phyloP scores from a whole-genome alignment of 176 grass and related monocot species.

The Bonia amplexicaulis region DNA sequence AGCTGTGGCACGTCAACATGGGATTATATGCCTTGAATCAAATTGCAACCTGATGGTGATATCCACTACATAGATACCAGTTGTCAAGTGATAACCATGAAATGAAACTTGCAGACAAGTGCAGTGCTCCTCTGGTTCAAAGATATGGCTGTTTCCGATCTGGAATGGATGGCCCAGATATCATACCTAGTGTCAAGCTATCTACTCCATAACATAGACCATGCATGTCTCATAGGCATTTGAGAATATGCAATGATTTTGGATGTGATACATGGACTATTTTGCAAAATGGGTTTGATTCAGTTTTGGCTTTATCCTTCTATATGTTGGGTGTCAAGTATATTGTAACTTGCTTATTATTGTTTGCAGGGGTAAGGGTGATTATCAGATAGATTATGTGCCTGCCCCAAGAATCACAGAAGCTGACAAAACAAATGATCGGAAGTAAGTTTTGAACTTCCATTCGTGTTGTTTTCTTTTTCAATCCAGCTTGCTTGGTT shows the following conservation, averaged over 20 bases:
- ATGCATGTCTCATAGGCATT: background rate
- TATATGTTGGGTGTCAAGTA: background rate
- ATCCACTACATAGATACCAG: background rate
- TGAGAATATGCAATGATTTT: background rate
- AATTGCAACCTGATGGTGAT: background rate
- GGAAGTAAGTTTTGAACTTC: slow-evolving; percentile 51
- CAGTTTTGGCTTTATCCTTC: background rate
- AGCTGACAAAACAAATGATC: slow-evolving; percentile 88
- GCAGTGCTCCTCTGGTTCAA: background rate
- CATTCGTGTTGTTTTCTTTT: slow-evolving; percentile 1
- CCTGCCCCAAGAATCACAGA: slow-evolving; percentile 90
- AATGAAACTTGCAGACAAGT: background rate
- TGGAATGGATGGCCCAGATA: background rate
- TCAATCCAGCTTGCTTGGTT: background rate
- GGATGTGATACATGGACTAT: background rate
- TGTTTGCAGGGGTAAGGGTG: slow-evolving; percentile 71
- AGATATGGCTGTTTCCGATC: background rate
- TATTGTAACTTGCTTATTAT: background rate
- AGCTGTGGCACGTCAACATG: background rate
- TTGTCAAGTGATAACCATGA: background rate
- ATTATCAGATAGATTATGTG: slow-evolving; percentile 87
- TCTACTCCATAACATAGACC: background rate
- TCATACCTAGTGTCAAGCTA: background rate
- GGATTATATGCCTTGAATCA: background rate
- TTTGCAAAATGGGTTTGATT: background rate